Evolutionary conservation across 306 rosid genomes (phyloP), one percentile per base, ranked within the genome.

Genomic region (Oxytropis ochrocephala): DNA sequence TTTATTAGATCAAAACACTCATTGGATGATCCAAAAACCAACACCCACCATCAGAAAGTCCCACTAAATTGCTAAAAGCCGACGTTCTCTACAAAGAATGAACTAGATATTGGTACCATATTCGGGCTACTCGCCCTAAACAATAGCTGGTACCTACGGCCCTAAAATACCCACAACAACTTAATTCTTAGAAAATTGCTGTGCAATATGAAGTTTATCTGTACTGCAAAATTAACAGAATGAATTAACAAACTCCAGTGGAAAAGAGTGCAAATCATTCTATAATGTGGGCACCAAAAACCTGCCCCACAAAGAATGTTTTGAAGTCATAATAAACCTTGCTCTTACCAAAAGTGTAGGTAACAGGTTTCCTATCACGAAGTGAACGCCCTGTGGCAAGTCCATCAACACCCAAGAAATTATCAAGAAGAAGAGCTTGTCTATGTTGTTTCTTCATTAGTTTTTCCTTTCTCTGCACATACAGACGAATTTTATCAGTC

Each of bases 341-440:
- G 61, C 47, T 55, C 94, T 83, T 75, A 92, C 98, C 98, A 63
- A 89, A 92, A 50, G 98, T 92, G 78, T 92, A 92, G 47, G 98
- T 92, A 73, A 92, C 98, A 17, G 88, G 96, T 75, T 89, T 92
- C 76, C 98, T 83, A 77, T 85, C 98, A 70, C 98, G 98, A 60
- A 92, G 98, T 69, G 96, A 89, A 69, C 98, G 96, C 68, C 98
- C 98, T 4, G 91, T 84, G 69, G 75, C 96, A 81, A 89, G 89
- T 65, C 89, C 98, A 75, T 92, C 98, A 47, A 83, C 85, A 64
- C 44, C 81, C 78, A 81, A 75, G 73, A 74, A 89, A 82, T 73
- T 89, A 80, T 92, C 98, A 73, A 92, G 95, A 72, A 92, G 98
- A 69, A 92, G 95, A 75, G 98, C 96, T 83, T 92, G 86, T 70